Base-by-base conservation (phyloP, 805 yeast species). In the Cyberlindnera meyerae region DNA sequence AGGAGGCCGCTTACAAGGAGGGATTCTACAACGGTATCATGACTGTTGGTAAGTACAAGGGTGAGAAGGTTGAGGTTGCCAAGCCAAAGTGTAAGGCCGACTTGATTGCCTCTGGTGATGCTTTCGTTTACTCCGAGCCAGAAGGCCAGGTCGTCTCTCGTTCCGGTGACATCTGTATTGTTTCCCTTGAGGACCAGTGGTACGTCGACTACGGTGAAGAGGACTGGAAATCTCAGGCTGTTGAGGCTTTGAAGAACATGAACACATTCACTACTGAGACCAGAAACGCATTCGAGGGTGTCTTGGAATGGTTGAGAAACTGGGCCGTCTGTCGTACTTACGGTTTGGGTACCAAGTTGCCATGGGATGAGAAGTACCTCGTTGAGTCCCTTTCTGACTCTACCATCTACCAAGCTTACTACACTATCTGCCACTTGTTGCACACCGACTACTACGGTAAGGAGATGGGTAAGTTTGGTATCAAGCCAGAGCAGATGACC, bases 311-410 rank as follows among this genome's bases (percentile, higher is more conserved):
- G 98, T 77, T 93, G 57, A 86, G 82, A 68, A 90, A 89, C 70
- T 93, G 98, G 98, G 97, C 98, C 36, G 86, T 93, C 42, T 86
- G 95, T 40, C 84, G 98, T 71, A 81, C 95, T 39, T 93, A 87
- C 53, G 98, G 98, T 61, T 73, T 93, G 51, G 98, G 98, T 61
- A 79, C 97, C 40, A 80, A 70, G 57, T 76, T 93, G 49, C 98
- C 98, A 41, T 93, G 98, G 98, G 98, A 93, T 68, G 82, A 83
- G 48, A 81, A 81, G 60, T 90, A 83, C 57, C 75, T 93, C 55
- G 90, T 93, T 40, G 98, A 93, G 68, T 87, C 96, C 15, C 72
- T 93, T 53, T 85, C 96, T 26, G 98, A 93, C 63, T 90, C 97
- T 18, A 93, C 98, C 18, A 71, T 93, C 40, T 93, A 93, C 70